A percentile compares a stretch with the other conserved stretches of the same genome.
These are phyloP conservation scores for Tolypocladium nubicola DNA, from an alignment of 2,329 filamentous ascomycete species.

Conservation along the genomic window DNA sequence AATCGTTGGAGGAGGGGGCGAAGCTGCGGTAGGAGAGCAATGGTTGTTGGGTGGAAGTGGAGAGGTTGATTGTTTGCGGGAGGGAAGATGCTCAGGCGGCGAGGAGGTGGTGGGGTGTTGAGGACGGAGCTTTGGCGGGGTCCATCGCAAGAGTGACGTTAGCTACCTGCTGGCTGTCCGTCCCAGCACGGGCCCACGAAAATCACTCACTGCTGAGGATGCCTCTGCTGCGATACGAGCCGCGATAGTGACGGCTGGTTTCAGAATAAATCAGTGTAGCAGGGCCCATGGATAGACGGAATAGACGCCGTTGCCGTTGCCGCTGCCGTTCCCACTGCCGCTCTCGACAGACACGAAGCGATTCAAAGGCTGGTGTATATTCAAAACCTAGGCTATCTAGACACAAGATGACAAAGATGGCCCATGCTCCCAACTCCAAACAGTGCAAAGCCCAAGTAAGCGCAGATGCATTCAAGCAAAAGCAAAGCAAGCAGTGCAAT, in stretches of 20 bases:
- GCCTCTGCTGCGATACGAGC: not conserved
- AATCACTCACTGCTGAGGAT: not conserved
- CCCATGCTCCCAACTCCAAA: constrained; percentile 5
- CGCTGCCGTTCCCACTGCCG: not conserved
- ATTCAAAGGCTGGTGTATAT: not conserved
- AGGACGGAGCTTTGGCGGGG: not conserved
- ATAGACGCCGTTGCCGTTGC: not conserved
- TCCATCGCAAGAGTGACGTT: not conserved
- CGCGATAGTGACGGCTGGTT: not conserved
- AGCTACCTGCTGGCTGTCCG: not conserved
- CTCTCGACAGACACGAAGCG: not conserved
- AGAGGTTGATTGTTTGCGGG: not conserved
- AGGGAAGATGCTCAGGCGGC: not conserved
- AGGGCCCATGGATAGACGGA: not conserved
- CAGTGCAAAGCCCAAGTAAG: constrained; percentile 1
- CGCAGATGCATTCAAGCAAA: not conserved
- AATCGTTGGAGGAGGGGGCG: not conserved
- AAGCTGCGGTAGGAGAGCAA: not conserved
- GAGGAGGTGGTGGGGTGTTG: not conserved
- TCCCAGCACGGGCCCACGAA: not conserved
- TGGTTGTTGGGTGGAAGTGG: not conserved
- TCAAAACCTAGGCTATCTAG: not conserved
- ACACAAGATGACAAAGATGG: not conserved
- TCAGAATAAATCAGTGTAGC: not conserved
- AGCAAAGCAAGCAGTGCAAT: not conserved